Base-by-base conservation (phyloP, 2,329 filamentous ascomycete genomes). In the Phaeosphaeriaceae sp. region DNA sequence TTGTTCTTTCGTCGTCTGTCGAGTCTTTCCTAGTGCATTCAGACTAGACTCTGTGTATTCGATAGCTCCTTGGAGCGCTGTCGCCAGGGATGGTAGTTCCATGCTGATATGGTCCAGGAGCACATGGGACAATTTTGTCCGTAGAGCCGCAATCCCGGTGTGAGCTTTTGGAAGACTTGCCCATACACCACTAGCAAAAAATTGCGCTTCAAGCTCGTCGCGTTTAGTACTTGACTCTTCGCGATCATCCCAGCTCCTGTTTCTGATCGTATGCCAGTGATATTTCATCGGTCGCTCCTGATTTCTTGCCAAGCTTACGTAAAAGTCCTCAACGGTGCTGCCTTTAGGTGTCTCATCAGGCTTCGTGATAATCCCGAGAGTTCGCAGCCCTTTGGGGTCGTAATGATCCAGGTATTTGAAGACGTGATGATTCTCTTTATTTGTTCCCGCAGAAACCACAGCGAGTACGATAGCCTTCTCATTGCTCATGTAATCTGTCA, bases 381-480 rank as follows among this genome's bases (percentile, higher is more conserved):
- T 82, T 0, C 80, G 74, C 2, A 59, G 40, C 1, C 74, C 72
- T 0, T 62, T 54, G 0, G 73, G 72, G 62, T 82, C 79, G 49
- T 75, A 61, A 26, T 75, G 32, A 5, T 64, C 52, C 46, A 63
- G 43, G 15, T 54, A 30, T 11, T 24, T 54, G 43, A 66, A 56
- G 13, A 63, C 49, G 9, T 56, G 44, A 8, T 65, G 64, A 13
- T 52, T 57, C 21, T 61, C 59, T 1, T 72, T 68, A 30, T 83
- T 80, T 24, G 78, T 79, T 8, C 69, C 72, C 2, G 80, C 80
- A 0, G 76, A 76, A 0, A 85, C 74, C 1, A 64, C 79, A 0
- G 80, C 79, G 2, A 84, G 73, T 26, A 84, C 82, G 43, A 84
- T 83, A 22, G 78, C 81, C 24, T 79, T 72, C 0, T 75, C 61